phyloP scores from a whole-genome alignment of 2,329 filamentous ascomycete species.

The Fusarium sacchari region DNA sequence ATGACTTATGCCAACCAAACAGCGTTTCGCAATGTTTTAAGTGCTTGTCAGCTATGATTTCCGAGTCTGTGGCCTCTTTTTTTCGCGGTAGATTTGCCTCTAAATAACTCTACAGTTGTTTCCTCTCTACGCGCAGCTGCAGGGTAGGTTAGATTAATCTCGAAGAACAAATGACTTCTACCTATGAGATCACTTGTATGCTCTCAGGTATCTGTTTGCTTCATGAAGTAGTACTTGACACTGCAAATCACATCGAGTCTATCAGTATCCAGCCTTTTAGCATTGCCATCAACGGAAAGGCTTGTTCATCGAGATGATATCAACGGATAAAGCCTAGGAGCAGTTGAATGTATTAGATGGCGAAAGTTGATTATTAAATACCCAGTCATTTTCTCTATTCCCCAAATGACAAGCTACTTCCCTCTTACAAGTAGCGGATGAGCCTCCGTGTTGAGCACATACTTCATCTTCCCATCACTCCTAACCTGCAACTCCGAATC shows the following conservation, averaged over 20 bases:
- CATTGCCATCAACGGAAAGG: accelerated
- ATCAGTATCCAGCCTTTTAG: accelerated
- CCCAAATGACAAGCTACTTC: accelerated
- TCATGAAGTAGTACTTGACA: too few species aligned
- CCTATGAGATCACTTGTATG: accelerated
- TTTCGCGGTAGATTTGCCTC: too few species aligned
- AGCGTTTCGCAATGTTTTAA: accelerated
- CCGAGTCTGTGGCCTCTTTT: too few species aligned
- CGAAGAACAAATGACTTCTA: too few species aligned
- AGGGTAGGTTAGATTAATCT: too few species aligned
- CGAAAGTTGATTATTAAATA: accelerated
- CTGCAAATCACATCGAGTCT: too few species aligned
- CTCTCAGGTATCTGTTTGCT: background rate
- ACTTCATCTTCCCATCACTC: constrained; percentile 31
- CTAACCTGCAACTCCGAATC: constrained; percentile 25
- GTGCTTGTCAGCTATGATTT: accelerated
- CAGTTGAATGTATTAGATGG: accelerated
- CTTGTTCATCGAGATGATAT: background rate
- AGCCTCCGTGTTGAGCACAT: constrained; percentile 34
- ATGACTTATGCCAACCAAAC: background rate
- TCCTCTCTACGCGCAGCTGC: too few species aligned
- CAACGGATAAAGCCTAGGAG: accelerated
- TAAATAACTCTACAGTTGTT: too few species aligned
- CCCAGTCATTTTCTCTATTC: too few species aligned
- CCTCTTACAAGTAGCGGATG: constrained; percentile 10